Evolutionary conservation across 2,329 filamentous ascomycete species (phyloP), one percentile per base, ranked within the genome.

Genomic region (Cadophora luteo-olivacea): DNA sequence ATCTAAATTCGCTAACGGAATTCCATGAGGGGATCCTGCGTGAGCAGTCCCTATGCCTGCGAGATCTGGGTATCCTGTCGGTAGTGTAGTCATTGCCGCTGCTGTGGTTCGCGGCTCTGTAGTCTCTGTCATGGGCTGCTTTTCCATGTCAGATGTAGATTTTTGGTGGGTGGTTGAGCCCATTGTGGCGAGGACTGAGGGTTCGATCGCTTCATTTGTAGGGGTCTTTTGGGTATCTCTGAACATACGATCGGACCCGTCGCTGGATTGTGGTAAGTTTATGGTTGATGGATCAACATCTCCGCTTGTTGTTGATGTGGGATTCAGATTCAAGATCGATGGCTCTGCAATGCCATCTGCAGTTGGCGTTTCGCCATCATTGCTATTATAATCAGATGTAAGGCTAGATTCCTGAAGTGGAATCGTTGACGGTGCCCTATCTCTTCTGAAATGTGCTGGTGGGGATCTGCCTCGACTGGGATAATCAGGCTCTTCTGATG

Each of bases 381-480:
- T 63, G 58, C 61, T 69, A 32, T 72, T 64, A 32, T 66, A 68
- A 33, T 65, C 61, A 12, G 73, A 73, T n/a, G 48, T 67, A 11
- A 64, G 60, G 38, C 65, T 66, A 11, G 70, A 73, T 45, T 41
- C 29, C 51, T 68, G 72, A 14, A 73, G 62, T 25, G 68, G 65
- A 38, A 68, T 64, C 25, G 58, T 57, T 25, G 61, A 69, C 25
- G 65, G 64, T 55, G 49, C 45, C 29, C 66, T 60, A 45, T 38
- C 70, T 67, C 45, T 41, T 38, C 71, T 69, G 36, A 61, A 24
- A 29, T 65, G 68, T 61, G 68, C 65, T 32, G 76, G 72, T 54
- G 75, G 77, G 52, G 77, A 77, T 66, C 76, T 72, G n/a, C 77
- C 77, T 69, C 76, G 68, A 24, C 71, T 69, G 4, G 75, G 76